phyloP scores from a whole-genome alignment of 1,139 yeast species.

The Yarrowia galli region DNA sequence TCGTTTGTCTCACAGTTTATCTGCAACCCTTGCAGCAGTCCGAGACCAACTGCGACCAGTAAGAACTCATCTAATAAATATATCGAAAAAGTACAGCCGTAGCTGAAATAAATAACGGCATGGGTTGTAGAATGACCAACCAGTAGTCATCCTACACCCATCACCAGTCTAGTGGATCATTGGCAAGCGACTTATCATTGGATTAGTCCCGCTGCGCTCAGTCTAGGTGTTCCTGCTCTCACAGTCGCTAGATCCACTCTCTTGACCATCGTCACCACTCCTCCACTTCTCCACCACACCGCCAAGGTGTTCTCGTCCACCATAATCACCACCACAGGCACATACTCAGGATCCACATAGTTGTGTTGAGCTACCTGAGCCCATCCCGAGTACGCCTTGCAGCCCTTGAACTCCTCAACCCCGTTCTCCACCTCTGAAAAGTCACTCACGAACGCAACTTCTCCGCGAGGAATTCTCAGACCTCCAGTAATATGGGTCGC shows the following conservation, averaged over 20 bases:
- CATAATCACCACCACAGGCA: conserved; percentile 12
- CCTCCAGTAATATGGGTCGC: conserved; percentile 31
- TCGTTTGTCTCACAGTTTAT: too few species aligned
- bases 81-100: conserved; percentile 1
- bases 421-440: conserved; percentile 2
- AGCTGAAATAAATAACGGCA: conserved; percentile 1
- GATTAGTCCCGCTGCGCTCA: too few species aligned
- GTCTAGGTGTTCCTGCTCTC: not conserved
- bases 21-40: too few species aligned
- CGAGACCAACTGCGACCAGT: too few species aligned
- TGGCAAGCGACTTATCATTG: too few species aligned
- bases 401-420: not conserved
- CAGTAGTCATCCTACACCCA: too few species aligned
- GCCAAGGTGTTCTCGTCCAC: conserved; percentile 31
- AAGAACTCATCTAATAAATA: not conserved
- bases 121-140: not conserved
- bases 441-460: conserved; percentile 19
- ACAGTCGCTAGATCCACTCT: conserved; percentile 1
- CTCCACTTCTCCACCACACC: conserved; percentile 3
- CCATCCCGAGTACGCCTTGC: conserved; percentile 9
- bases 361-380: conserved; percentile 28
- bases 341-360: conserved; percentile 13
- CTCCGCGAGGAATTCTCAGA: conserved; percentile 6
- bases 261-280: conserved; percentile 26
- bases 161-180: too few species aligned